Evolutionary conservation across 257 asterid species (phyloP).

Genomic region (Solanum chiquidenum): DNA sequence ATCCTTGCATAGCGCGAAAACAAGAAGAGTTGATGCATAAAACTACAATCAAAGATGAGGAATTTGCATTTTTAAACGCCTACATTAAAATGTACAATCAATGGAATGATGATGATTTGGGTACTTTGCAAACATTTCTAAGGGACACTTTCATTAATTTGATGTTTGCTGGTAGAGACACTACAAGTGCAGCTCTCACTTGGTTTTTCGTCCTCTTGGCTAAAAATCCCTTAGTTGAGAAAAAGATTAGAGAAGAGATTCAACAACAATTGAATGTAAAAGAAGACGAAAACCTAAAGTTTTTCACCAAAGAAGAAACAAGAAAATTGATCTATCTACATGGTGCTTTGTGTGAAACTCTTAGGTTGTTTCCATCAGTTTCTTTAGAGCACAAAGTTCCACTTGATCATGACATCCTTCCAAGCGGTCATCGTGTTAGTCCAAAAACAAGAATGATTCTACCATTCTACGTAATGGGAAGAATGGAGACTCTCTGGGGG

Average conservation of each 20-base stretch:
- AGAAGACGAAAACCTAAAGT: not conserved
- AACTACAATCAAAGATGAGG: not conserved
- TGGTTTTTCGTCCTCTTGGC: not conserved
- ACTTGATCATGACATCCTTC: not conserved
- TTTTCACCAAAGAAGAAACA: not conserved
- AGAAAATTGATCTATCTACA: not conserved
- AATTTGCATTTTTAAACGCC: not conserved
- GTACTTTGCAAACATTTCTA: not conserved
- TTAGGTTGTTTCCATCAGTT: not conserved
- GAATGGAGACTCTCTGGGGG: not conserved
- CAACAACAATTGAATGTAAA: not conserved
- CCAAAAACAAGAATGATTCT: not conserved
- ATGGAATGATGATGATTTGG: not conserved
- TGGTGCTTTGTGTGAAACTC: not conserved
- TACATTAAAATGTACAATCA: not conserved
- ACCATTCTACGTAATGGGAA: not conserved
- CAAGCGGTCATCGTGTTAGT: not conserved
- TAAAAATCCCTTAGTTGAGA: not conserved
- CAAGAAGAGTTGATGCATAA: not conserved
- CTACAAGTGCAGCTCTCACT: not conserved
- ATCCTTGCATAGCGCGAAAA: not conserved
- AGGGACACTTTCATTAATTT: not conserved
- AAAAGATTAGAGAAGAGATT: not conserved
- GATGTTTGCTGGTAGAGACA: not conserved
- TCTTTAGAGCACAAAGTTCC: not conserved